Conservation (phyloP, 495 filamentous ascomycete species). For the Penicillium canariense region DNA sequence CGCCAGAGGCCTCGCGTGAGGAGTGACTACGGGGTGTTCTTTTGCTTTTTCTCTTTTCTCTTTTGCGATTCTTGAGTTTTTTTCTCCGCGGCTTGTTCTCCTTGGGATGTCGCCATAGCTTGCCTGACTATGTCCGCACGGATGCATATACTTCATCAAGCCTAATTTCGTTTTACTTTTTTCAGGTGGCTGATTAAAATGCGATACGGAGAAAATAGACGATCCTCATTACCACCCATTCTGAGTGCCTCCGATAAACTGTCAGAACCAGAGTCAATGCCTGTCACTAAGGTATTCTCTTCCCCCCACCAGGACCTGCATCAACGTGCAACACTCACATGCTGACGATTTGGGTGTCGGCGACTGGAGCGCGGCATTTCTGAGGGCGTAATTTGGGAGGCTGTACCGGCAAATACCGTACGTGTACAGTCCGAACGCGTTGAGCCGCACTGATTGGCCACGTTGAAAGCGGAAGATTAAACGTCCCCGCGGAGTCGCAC, state of each 20-base stretch:
- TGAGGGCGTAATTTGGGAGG: neutral
- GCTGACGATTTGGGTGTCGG: conserved; percentile 15
- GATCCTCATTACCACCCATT: neutral
- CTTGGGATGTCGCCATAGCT: conserved; percentile 1
- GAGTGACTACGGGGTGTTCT: conserved; percentile 4
- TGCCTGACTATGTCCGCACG: neutral
- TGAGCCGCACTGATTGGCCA: conserved; percentile 11
- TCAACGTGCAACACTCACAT: conserved; percentile 9
- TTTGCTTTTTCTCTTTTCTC: neutral
- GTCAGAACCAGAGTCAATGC: no score
- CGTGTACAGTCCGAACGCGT: neutral
- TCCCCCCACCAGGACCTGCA: neutral
- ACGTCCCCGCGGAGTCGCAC: conserved; percentile 21
- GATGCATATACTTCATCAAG: conserved; percentile 16
- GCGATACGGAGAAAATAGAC: neutral
- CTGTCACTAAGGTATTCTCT: no score
- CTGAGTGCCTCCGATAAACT: no score
- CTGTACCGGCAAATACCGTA: neutral
- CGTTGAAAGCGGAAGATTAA: conserved; percentile 6
- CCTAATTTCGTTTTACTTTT: conserved; percentile 5
- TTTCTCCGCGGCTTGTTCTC: neutral
- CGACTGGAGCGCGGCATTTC: conserved; percentile 16
- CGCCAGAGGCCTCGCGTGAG: conserved; percentile 4
- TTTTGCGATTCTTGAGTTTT: neutral
- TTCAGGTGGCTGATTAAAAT: conserved; percentile 20